Percentiles rank a stretch among this genome's conserved stretches.
These are phyloP conservation scores for Aureobasidium zeae DNA, from an alignment of 2,329 filamentous ascomycete species.

Conservation along the genomic window DNA sequence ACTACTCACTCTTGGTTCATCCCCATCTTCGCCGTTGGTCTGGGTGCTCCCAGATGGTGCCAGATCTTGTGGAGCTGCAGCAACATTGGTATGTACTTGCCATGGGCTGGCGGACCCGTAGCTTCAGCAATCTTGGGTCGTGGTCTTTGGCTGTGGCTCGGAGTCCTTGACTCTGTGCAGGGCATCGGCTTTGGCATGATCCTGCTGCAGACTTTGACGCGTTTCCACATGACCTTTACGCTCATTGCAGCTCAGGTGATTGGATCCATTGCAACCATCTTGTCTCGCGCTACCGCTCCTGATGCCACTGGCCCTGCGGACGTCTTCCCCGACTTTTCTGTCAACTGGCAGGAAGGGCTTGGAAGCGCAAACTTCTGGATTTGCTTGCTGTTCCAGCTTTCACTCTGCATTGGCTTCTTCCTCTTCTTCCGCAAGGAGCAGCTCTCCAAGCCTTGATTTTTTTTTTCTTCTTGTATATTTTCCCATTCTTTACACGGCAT, in stretches of 20 bases:
- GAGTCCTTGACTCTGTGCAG: slow-evolving; percentile 55
- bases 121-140: slow-evolving; percentile 49
- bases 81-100: slow-evolving; percentile 51
- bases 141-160: slow-evolving; percentile 57
- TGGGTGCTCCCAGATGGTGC: slow-evolving; percentile 56
- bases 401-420: slow-evolving; percentile 50
- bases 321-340: slow-evolving; percentile 54
- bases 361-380: slow-evolving; percentile 53
- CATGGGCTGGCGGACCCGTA: slow-evolving; percentile 50
- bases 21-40: slow-evolving; percentile 57
- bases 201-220: slow-evolving; percentile 49
- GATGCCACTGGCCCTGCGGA: slow-evolving; percentile 52
- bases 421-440: slow-evolving; percentile 51
- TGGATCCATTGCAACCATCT: slow-evolving; percentile 53
- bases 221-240: slow-evolving; percentile 55
- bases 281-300: slow-evolving; percentile 51
- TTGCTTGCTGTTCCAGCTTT: slow-evolving; percentile 47
- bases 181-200: slow-evolving; percentile 61
- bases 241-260: slow-evolving; percentile 53
- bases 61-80: slow-evolving; percentile 59
- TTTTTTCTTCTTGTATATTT: background rate
- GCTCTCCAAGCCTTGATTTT: slow-evolving; percentile 41
- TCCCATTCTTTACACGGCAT: background rate
- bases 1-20: slow-evolving; percentile 57
- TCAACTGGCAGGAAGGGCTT: slow-evolving; percentile 38